Evolutionary conservation across 495 filamentous ascomycete genomes (phyloP).

Genomic region (Podospora appendiculata): DNA sequence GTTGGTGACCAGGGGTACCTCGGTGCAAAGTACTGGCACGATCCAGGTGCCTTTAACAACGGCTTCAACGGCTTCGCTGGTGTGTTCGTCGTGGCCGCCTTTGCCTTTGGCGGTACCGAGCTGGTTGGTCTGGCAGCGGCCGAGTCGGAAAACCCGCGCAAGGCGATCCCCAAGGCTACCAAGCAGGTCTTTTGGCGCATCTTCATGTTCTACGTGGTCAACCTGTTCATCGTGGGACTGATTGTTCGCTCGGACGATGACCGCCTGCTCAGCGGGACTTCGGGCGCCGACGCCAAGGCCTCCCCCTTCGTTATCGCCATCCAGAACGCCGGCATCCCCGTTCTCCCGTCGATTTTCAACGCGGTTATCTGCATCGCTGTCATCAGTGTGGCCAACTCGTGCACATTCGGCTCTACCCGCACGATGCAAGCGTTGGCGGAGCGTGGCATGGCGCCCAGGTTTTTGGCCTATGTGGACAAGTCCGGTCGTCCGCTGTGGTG

Average conservation of each 20-base stretch:
- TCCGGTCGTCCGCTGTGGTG: slow-evolving; percentile 49
- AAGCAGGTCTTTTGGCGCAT: slow-evolving; percentile 83
- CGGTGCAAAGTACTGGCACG: slow-evolving; percentile 43
- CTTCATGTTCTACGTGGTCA: slow-evolving; percentile 70
- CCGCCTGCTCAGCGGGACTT: slow-evolving; percentile 28
- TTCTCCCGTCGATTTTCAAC: slow-evolving; percentile 64
- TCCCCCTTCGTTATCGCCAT: slow-evolving; percentile 67
- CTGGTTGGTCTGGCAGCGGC: slow-evolving; percentile 68
- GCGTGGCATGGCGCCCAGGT: slow-evolving; percentile 50
- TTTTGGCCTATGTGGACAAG: slow-evolving; percentile 50
- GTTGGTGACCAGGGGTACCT: slow-evolving; percentile 64
- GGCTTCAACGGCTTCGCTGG: slow-evolving; percentile 62
- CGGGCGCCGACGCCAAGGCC: slow-evolving; percentile 35
- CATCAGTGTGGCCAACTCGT: slow-evolving; percentile 54
- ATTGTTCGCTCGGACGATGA: slow-evolving; percentile 38
- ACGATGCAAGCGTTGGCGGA: slow-evolving; percentile 55
- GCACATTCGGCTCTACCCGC: slow-evolving; percentile 53
- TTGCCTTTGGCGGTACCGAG: slow-evolving; percentile 65
- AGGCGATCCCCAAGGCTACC: slow-evolving; percentile 69
- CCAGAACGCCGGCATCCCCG: slow-evolving; percentile 53
- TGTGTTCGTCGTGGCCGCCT: slow-evolving; percentile 60
- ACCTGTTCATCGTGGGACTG: slow-evolving; percentile 53
- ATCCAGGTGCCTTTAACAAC: slow-evolving; percentile 57
- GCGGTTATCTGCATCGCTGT: slow-evolving; percentile 57
- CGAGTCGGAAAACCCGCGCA: slow-evolving; percentile 70